Evolutionary conservation across 1,139 yeast genomes (phyloP), one percentile per base, ranked within the genome.

Genomic region (Nematodospora anomalae): DNA sequence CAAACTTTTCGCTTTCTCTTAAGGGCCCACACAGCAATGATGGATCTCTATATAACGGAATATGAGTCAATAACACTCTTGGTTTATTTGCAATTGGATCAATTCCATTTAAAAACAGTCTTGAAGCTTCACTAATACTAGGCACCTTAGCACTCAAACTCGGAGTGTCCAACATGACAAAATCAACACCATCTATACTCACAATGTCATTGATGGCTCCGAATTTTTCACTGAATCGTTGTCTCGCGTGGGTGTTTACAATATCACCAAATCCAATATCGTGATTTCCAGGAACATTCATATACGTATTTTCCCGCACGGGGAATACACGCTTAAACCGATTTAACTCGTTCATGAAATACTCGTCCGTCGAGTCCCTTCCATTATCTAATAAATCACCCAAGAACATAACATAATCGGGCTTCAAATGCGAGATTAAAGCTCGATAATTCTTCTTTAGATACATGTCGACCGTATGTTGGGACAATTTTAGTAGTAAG

Each of bases 301-400:
- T 20, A 28, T 24, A 32, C 34, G 32, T 32, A 16, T 33, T 21
- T 16, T 29, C 16, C 9, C 22, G n/a, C 12, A 30, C 31, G 6
- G 35, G 33, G 48, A 76, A 76, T 3, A 76, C 62, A 6, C 45
- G 46, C 13, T 60, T 49, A 51, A 76, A 76, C 28, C 81, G 55
- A 3, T 41, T 33, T 25, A 58, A 53, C 47, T 76, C 71, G 2
- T 46, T 40, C 5, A 50, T 41, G 46, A 65, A 76, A 51, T 75
- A 72, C 10, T 47, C 53, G 38, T 73, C 71, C 2, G 50, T 38
- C 21, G 71, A 53, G 25, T 64, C 68, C 24, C 82, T 55, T 4
- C 78, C 82, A 47, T 76, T 76, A 46, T 77, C 82, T 38, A 76
- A 52, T 40, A 70, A 63, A 49, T 77, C 83, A 4, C 82, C 83